Percentiles rank a stretch among this genome's conserved stretches.
These are phyloP conservation scores for Puccinellia tenuiflora DNA, from an alignment of 176 grass and related monocot genomes.

Conservation along the genomic window DNA sequence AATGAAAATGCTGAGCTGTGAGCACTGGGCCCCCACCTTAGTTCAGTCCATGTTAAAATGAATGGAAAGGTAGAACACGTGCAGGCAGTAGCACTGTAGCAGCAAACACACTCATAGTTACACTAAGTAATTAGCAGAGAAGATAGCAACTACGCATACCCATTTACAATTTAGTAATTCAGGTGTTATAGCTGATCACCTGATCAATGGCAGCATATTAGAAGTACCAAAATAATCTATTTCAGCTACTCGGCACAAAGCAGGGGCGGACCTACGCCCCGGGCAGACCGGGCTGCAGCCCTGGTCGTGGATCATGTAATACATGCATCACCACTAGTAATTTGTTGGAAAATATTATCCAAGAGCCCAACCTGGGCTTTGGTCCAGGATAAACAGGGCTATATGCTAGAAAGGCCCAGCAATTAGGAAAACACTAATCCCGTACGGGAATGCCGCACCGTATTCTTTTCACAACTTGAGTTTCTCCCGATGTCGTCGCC, in stretches of 20 bases:
- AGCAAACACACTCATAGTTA: not conserved
- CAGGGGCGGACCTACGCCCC: too few species aligned
- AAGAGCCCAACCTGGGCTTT: too few species aligned
- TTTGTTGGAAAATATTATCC: too few species aligned
- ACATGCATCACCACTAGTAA: too few species aligned
- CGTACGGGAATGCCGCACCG: too few species aligned
- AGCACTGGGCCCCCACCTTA: not conserved
- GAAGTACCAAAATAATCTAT: not conserved
- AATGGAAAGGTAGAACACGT: not conserved
- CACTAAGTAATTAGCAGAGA: not conserved
- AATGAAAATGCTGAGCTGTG: not conserved
- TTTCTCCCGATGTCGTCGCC: too few species aligned
- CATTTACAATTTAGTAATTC: not conserved
- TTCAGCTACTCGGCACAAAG: not conserved
- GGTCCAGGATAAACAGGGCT: too few species aligned
- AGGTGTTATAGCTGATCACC: not conserved
- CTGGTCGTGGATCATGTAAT: too few species aligned
- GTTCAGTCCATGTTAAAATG: not conserved
- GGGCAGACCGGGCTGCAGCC: too few species aligned
- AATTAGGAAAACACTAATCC: too few species aligned
- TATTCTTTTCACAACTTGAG: too few species aligned
- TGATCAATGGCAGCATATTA: not conserved
- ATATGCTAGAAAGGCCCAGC: too few species aligned
- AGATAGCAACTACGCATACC: not conserved
- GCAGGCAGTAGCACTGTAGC: not conserved